Percentiles rank a stretch among this genome's conserved stretches.
phyloP scores from a whole-genome alignment of 164 flowering plant species.

The Aristolochia californica region DNA sequence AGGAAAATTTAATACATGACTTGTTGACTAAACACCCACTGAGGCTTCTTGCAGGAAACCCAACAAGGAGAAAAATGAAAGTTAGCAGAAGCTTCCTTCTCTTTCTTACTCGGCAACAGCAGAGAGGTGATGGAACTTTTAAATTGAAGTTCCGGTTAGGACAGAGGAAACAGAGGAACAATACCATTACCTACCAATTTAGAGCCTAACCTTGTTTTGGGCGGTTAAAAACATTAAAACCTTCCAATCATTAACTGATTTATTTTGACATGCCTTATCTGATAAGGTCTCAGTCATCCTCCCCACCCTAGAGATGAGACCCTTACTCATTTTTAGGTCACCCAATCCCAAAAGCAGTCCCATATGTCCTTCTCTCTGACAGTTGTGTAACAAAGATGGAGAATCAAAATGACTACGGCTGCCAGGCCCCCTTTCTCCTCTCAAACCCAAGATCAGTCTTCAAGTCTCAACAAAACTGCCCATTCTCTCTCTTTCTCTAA shows the following conservation, averaged over 20 bases:
- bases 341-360: slow-evolving; percentile 8
- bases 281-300: slow-evolving; percentile 4
- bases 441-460: not conserved
- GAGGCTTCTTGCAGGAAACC: too few relatives aligned
- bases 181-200: slow-evolving; percentile 4
- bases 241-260: slow-evolving; percentile 5
- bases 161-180: slow-evolving; percentile 2
- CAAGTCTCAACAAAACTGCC: not conserved
- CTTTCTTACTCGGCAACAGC: too few relatives aligned
- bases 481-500: slow-evolving; percentile 1
- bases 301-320: slow-evolving; percentile 4
- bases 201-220: slow-evolving; percentile 4
- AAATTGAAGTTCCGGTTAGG: too few relatives aligned
- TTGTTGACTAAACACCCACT: too few relatives aligned
- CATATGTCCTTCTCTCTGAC: slow-evolving; percentile 3
- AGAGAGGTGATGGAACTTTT: too few relatives aligned
- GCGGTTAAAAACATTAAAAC: slow-evolving; percentile 11
- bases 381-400: slow-evolving; percentile 2
- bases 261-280: slow-evolving; percentile 1
- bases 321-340: slow-evolving; percentile 1
- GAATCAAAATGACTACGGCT: not conserved
- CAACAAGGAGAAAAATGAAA: too few relatives aligned
- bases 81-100: too few relatives aligned
- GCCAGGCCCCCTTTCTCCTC: not conserved
- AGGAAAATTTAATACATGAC: too few relatives aligned